Conservation (phyloP, 2,329 filamentous ascomycete species). For the Fragosphaeria purpurea region DNA sequence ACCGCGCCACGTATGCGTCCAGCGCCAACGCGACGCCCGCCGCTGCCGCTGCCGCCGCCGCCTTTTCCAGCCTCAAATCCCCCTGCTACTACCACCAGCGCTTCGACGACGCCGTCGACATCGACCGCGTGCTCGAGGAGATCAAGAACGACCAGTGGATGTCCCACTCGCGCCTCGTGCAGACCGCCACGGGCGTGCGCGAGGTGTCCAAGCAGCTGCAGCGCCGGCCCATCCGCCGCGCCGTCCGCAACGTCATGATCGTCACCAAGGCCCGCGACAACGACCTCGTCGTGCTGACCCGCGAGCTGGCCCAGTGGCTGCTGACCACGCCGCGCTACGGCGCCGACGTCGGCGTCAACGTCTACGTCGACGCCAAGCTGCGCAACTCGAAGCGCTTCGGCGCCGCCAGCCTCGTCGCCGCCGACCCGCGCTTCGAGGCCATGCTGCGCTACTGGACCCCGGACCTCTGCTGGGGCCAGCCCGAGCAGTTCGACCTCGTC, state of each 20-base stretch:
- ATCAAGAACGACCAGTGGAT: constrained; percentile 82
- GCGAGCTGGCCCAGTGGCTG: constrained; percentile 80
- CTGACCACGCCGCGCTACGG: constrained; percentile 83
- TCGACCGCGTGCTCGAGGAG: constrained; percentile 89
- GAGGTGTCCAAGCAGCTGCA: constrained; percentile 95
- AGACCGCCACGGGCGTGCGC: constrained; percentile 88
- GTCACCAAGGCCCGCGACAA: constrained; percentile 97
- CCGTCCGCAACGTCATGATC: constrained; percentile 93
- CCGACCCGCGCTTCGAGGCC: constrained; percentile 64
- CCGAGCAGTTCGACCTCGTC: constrained; percentile 93
- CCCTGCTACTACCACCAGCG: constrained; percentile 97
- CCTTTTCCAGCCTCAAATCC: constrained; percentile 66
- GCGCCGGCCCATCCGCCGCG: constrained; percentile 80
- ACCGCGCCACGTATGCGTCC: constrained; percentile 25
- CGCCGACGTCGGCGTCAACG: constrained; percentile 81
- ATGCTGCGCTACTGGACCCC: constrained; percentile 97
- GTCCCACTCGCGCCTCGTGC: constrained; percentile 86
- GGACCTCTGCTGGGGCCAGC: constrained; percentile 85
- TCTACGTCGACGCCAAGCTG: constrained; percentile 96
- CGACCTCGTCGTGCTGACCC: constrained; percentile 76
- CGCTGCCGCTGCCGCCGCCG: constrained; percentile 13
- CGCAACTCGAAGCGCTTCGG: constrained; percentile 82
- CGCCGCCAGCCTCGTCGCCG: constrained; percentile 57
- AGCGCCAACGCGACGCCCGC: not conserved
- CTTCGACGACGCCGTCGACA: constrained; percentile 92